Percentiles rank a stretch among this genome's conserved stretches.
These are phyloP conservation scores for Balansia obtecta DNA, from an alignment of 2,329 filamentous ascomycete genomes.

Conservation along the genomic window DNA sequence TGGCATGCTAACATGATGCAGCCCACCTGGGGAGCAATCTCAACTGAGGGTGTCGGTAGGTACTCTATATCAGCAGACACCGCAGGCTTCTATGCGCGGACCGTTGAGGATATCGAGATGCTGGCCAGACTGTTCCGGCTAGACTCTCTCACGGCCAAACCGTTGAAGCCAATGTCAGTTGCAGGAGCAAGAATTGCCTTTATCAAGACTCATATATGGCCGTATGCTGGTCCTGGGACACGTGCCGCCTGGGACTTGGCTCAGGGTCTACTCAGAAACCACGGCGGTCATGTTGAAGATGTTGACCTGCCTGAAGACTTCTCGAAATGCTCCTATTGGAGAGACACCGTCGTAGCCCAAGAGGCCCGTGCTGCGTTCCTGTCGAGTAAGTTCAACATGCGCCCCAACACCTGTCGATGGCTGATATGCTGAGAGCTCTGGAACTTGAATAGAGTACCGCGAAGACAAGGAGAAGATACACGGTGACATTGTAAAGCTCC, in stretches of 20 bases:
- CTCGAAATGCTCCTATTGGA: slow-evolving; percentile 35
- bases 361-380: slow-evolving; percentile 9
- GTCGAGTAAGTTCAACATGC: slow-evolving; percentile 5
- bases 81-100: slow-evolving; percentile 46
- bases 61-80: slow-evolving; percentile 50
- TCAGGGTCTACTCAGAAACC: slow-evolving; percentile 22
- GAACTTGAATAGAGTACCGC: slow-evolving; percentile 32
- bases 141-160: slow-evolving; percentile 30
- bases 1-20: neutral
- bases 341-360: slow-evolving; percentile 4
- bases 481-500: slow-evolving; percentile 31
- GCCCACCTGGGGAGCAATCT: slow-evolving; percentile 52
- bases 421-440: neutral
- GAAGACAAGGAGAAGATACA: slow-evolving; percentile 33
- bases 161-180: slow-evolving; percentile 19
- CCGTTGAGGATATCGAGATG: slow-evolving; percentile 43
- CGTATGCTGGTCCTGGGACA: slow-evolving; percentile 31
- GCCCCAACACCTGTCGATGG: too few relatives aligned
- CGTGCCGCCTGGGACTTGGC: slow-evolving; percentile 28
- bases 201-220: slow-evolving; percentile 40
- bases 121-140: slow-evolving; percentile 42
- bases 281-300: slow-evolving; percentile 45
- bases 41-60: slow-evolving; percentile 46
- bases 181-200: slow-evolving; percentile 41
- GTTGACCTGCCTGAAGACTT: slow-evolving; percentile 39